A percentile compares a stretch with the other conserved stretches of the same genome.
Evolutionary conservation across 768 basidiomycete species (phyloP).

Genomic region (Pholiota microspora): DNA sequence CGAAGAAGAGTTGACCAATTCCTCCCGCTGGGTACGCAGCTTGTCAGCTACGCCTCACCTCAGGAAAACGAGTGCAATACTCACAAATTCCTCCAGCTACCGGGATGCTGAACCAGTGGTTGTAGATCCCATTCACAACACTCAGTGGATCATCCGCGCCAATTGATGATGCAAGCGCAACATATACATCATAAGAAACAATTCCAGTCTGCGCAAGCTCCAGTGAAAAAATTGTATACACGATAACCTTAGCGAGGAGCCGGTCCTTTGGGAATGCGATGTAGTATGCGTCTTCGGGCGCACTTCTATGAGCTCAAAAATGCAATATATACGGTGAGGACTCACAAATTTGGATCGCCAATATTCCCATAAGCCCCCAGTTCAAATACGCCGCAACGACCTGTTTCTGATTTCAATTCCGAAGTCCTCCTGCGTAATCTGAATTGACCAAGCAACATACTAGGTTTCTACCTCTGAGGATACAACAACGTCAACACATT

Average conservation of each 20-base stretch:
- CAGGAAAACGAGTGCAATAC: constrained; percentile 1
- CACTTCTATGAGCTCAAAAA: neutral
- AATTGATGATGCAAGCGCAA: constrained; percentile 16
- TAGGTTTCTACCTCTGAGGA: constrained; percentile 20
- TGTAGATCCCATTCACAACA: constrained; percentile 17
- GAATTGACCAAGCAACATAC: constrained; percentile 8
- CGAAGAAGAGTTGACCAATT: constrained; percentile 31
- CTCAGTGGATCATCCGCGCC: constrained; percentile 10
- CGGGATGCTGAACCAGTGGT: constrained; percentile 26
- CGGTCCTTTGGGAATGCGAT: constrained; percentile 30
- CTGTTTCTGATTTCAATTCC: constrained; percentile 8
- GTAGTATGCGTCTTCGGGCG: constrained; percentile 24
- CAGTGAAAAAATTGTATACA: constrained; percentile 22
- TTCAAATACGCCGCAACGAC: constrained; percentile 22
- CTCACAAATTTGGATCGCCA: constrained; percentile 21
- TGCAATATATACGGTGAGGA: neutral
- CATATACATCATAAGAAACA: constrained; percentile 23
- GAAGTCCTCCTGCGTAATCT: neutral
- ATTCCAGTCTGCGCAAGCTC: constrained; percentile 26
- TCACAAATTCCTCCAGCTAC: constrained; percentile 28
- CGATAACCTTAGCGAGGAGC: constrained; percentile 19
- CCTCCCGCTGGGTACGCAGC: constrained; percentile 20
- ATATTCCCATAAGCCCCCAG: constrained; percentile 25
- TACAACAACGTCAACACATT: neutral
- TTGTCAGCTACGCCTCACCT: neutral